A percentile compares a stretch with the other conserved stretches of the same genome.
Conservation (phyloP, 1,139 yeast species). For the Diutina scorzettiae region DNA sequence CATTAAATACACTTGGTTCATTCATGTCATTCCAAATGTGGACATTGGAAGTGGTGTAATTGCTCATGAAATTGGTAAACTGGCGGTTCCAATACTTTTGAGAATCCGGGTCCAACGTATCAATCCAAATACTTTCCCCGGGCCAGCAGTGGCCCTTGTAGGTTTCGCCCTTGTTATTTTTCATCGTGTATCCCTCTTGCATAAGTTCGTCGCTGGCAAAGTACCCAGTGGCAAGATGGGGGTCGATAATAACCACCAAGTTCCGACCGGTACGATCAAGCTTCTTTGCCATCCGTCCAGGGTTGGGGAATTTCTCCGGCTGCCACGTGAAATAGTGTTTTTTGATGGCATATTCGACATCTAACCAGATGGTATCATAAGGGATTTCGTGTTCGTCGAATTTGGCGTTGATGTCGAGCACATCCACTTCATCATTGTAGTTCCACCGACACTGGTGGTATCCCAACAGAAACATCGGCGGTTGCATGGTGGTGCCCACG, state of each 20-base stretch:
- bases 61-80: conserved; percentile 31
- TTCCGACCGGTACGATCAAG: conserved; percentile 68
- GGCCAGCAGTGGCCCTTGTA: conserved; percentile 97
- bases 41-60: conserved; percentile 43
- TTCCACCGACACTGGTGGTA: conserved; percentile 98
- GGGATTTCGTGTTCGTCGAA: conserved; percentile 75
- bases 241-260: conserved; percentile 79
- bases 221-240: conserved; percentile 73
- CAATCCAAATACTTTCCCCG: conserved; percentile 91
- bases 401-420: conserved; percentile 49
- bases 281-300: conserved; percentile 48
- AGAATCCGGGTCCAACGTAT: conserved; percentile 58
- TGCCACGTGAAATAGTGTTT: conserved; percentile 93
- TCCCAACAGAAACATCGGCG: conserved; percentile 71
- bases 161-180: conserved; percentile 27
- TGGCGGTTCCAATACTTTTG: conserved; percentile 45
- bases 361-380: conserved; percentile 90
- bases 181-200: conserved; percentile 24
- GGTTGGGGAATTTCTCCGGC: conserved; percentile 59
- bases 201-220: conserved; percentile 44
- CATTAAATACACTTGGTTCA: conserved; percentile 90
- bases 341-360: conserved; percentile 78
- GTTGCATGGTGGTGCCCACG: conserved; percentile 72
- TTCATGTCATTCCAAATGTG: conserved; percentile 98
- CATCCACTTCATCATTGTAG: conserved; percentile 80